Evolutionary conservation across 2,329 filamentous ascomycete species (phyloP), one percentile per base, ranked within the genome.

Genomic region (Exutisphaerella laricina): DNA sequence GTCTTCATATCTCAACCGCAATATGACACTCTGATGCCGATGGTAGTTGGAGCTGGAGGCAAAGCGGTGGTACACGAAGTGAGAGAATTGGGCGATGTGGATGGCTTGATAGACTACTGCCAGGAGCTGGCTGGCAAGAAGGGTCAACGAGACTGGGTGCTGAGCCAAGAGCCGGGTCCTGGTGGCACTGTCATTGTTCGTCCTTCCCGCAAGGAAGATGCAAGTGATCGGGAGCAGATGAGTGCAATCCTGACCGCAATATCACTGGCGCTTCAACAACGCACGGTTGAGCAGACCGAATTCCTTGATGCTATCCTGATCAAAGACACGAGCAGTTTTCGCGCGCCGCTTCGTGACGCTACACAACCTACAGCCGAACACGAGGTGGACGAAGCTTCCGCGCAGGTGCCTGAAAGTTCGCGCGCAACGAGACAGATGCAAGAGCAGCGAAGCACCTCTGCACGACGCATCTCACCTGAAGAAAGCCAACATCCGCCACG

Each of bases 231-330:
- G n/a, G 46, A 21, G 36, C 46, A 30, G 50, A 45, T 45, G 8
- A 31, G 41, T 23, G 30, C 39, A 13, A 51, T 62, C 39, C 44
- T 56, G 22, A 40, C 45, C 16, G 41, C 46, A 3, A 77, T 94
- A 12, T 85, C 88, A 2, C 62, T 82, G 14, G 72, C 79, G 33
- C 74, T 94, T 9, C 83, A 88, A 48, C 88, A 94, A 61, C 79
- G 88, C 3, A 81, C 88, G 2, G 82, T 96, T 40, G 81, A 90
- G 54, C 88, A 96, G 59, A 88, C 84, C 45, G 89, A 96, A 56
- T 94, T 98, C 49, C 73, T 98, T 2, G 88, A 95, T 62, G 85
- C 85, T 1, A 92, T 98, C 33, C 68, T 97, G 20, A 80, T 73
- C n/a, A 84, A 84, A 38, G 83, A 97, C 66, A 79, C 87, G 5